Percentiles rank a stretch among this genome's conserved stretches.
Evolutionary conservation across 257 asterid genomes (phyloP).

Genomic region (Buddleja alternifolia): DNA sequence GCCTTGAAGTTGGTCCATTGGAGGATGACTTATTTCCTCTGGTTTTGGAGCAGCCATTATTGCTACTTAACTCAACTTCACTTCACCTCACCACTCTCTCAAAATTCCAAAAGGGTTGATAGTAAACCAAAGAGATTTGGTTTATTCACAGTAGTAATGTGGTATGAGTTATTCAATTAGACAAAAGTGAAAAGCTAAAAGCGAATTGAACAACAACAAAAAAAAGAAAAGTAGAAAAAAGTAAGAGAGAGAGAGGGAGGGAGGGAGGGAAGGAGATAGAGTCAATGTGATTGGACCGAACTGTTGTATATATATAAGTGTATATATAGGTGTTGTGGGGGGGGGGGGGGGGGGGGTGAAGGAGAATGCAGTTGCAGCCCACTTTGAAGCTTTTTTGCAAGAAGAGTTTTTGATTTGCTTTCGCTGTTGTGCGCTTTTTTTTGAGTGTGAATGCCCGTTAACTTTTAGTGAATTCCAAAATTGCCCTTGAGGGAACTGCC

Average conservation of each 20-base stretch:
- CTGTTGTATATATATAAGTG: slow-evolving; percentile 24
- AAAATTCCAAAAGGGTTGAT: slow-evolving; percentile 32
- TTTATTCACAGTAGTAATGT: slow-evolving; percentile 31
- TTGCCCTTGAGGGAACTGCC: slow-evolving; percentile 78
- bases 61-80: slow-evolving; percentile 3
- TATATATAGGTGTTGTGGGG: slow-evolving; percentile 35
- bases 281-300: slow-evolving; percentile 54
- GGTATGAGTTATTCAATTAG: slow-evolving; percentile 40
- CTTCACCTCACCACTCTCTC: slow-evolving; percentile 23
- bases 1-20: slow-evolving; percentile 97
- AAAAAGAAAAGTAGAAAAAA: slow-evolving; percentile 47
- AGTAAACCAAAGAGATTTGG: slow-evolving; percentile 24
- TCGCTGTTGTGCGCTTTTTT: slow-evolving; percentile 20
- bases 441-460: slow-evolving; percentile 55
- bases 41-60: slow-evolving; percentile 89
- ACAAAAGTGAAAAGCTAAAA: slow-evolving; percentile 47
- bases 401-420: slow-evolving; percentile 34
- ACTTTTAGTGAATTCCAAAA: slow-evolving; percentile 40
- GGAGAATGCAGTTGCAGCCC: slow-evolving; percentile 38
- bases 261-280: too few species aligned
- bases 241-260: slow-evolving; percentile 24
- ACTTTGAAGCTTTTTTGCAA: slow-evolving; percentile 36
- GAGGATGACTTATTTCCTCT: slow-evolving; percentile 94
- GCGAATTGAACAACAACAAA: slow-evolving; percentile 34
- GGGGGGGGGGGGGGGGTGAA: slow-evolving; percentile 24